phyloP scores from a whole-genome alignment of 352 stramenopile genomes.

The Detonula confervacea region DNA sequence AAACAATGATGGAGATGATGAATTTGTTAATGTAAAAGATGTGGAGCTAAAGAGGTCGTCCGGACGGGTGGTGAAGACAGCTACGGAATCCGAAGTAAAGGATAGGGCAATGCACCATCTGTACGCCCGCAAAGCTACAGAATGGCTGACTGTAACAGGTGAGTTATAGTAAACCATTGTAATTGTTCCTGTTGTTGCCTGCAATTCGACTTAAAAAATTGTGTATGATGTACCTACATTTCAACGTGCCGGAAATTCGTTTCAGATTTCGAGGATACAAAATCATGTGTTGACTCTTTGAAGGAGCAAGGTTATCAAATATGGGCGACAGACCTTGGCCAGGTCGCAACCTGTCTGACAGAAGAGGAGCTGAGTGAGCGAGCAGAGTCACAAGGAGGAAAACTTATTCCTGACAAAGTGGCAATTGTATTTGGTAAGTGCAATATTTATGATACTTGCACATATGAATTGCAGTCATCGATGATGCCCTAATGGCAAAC shows the following conservation, averaged over 20 bases:
- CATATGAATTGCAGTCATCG: too few species aligned
- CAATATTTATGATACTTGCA: too few species aligned
- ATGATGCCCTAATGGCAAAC: too few species aligned
- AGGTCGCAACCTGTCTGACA: slow-evolving; percentile 80
- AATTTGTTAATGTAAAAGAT: slow-evolving; percentile 25
- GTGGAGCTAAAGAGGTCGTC: slow-evolving; percentile 30
- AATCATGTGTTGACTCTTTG: slow-evolving; percentile 86
- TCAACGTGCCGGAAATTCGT: too few species aligned
- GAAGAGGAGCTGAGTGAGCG: slow-evolving; percentile 41
- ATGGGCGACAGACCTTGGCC: slow-evolving; percentile 91
- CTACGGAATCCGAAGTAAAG: slow-evolving; percentile 62
- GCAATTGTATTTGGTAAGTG: slow-evolving; percentile 94
- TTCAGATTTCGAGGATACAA: slow-evolving; percentile 89
- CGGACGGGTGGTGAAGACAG: slow-evolving; percentile 35
- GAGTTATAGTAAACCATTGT: background rate
- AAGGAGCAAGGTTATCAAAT: slow-evolving; percentile 84
- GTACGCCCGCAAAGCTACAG: slow-evolving; percentile 79
- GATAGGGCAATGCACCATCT: slow-evolving; percentile 74
- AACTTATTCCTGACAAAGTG: slow-evolving; percentile 87
- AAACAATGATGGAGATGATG: slow-evolving; percentile 22
- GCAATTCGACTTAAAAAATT: too few species aligned
- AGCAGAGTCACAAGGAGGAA: slow-evolving; percentile 22
- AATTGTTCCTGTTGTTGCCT: background rate
- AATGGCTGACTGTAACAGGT: slow-evolving; percentile 88
- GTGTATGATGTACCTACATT: too few species aligned